These are phyloP conservation scores for Enterospora canceri DNA, from an alignment of 371 early-diverging fungal genomes.

Conservation along the genomic window DNA sequence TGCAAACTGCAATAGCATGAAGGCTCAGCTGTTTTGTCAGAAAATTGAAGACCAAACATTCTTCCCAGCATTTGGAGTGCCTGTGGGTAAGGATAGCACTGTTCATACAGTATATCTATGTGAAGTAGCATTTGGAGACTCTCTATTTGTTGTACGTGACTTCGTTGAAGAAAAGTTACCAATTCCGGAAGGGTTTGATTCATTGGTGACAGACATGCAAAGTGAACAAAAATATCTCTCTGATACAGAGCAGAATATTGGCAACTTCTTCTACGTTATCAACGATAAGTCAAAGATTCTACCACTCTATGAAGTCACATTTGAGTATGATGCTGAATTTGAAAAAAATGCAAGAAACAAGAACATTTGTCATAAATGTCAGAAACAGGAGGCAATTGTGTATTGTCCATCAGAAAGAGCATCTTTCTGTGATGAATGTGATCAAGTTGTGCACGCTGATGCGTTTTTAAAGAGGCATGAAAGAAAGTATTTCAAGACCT, in stretches of 20 bases:
- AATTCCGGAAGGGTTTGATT: slow-evolving; percentile 43
- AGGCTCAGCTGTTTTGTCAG: slow-evolving; percentile 36
- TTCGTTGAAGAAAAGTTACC: slow-evolving; percentile 46
- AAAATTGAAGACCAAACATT: slow-evolving; percentile 7
- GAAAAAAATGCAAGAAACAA: slow-evolving; percentile 43
- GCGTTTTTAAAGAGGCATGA: slow-evolving; percentile 52
- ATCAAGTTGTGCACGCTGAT: slow-evolving; percentile 51
- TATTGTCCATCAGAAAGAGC: slow-evolving; percentile 58
- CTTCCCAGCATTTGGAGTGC: slow-evolving; percentile 50
- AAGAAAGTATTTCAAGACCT: slow-evolving; percentile 50
- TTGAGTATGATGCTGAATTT: slow-evolving; percentile 55
- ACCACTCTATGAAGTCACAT: slow-evolving; percentile 49
- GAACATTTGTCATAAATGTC: slow-evolving; percentile 52
- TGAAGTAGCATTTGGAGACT: slow-evolving; percentile 53
- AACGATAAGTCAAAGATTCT: slow-evolving; percentile 49
- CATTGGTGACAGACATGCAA: slow-evolving; percentile 36
- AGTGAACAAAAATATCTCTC: slow-evolving; percentile 1
- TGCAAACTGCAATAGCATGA: slow-evolving; percentile 42
- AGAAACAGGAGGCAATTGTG: slow-evolving; percentile 24
- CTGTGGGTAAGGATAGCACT: slow-evolving; percentile 25
- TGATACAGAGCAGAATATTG: slow-evolving; percentile 17
- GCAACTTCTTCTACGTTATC: slow-evolving; percentile 42
- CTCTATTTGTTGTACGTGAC: slow-evolving; percentile 46
- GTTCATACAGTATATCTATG: slow-evolving; percentile 53
- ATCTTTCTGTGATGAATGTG: slow-evolving; percentile 54